Conservation (phyloP, 345 rosid species). For the Acer campestre region DNA sequence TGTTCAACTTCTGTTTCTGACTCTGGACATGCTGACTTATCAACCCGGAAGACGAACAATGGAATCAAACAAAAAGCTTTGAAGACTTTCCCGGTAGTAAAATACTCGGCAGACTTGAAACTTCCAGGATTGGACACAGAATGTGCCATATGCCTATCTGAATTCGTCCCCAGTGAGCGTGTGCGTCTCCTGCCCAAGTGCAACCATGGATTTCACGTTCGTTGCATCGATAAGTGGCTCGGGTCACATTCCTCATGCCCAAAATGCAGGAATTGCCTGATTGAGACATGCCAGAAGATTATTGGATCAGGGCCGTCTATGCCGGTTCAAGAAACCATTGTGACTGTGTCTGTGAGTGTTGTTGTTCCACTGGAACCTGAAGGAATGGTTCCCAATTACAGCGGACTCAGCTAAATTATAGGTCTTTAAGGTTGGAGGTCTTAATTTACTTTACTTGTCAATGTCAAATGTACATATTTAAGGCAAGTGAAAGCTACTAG, state of each 20-base stretch:
- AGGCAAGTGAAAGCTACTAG: not conserved
- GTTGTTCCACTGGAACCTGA: slow-evolving; percentile 40
- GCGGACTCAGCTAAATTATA: slow-evolving; percentile 17
- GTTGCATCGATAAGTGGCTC: slow-evolving; percentile 71
- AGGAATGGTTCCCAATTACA: slow-evolving; percentile 29
- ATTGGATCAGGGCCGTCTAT: slow-evolving; percentile 19
- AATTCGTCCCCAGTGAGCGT: slow-evolving; percentile 7
- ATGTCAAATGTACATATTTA: not conserved
- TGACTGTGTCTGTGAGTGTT: slow-evolving; percentile 22
- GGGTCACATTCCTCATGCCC: slow-evolving; percentile 67
- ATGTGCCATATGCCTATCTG: slow-evolving; percentile 15
- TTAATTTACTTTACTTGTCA: not conserved
- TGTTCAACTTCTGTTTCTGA: slow-evolving; percentile 30
- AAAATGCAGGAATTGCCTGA: slow-evolving; percentile 51
- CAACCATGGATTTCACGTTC: slow-evolving; percentile 68
- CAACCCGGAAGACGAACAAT: slow-evolving; percentile 48
- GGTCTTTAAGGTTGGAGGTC: no score
- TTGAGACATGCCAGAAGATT: slow-evolving; percentile 38
- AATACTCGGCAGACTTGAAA: slow-evolving; percentile 1
- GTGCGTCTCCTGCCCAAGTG: slow-evolving; percentile 60
- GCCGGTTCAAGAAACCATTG: slow-evolving; percentile 12
- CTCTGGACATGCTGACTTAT: slow-evolving; percentile 20
- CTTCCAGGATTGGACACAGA: slow-evolving; percentile 11
- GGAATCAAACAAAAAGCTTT: slow-evolving; percentile 71
- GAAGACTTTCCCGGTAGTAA: slow-evolving; percentile 37